Conservation (phyloP, 495 filamentous ascomycete genomes). For the Staphylotrichum longicolle region DNA sequence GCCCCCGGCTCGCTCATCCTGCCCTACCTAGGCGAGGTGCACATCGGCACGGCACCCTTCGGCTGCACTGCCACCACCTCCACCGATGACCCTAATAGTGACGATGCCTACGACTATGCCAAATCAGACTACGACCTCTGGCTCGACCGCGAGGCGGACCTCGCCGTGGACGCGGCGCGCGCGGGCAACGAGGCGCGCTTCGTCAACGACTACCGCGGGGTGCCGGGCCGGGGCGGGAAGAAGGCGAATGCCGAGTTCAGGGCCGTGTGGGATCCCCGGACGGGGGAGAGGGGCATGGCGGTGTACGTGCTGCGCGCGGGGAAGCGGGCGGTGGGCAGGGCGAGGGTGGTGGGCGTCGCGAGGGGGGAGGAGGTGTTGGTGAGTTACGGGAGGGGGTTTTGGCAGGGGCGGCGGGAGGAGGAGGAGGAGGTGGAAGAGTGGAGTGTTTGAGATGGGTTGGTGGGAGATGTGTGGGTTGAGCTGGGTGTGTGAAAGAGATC, state of each 20-base stretch:
- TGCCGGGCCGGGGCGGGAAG: constrained; percentile 35
- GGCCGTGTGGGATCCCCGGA: constrained; percentile 50
- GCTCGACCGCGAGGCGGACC: constrained; percentile 54
- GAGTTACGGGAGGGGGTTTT: constrained; percentile 71
- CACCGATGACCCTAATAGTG: constrained; percentile 3
- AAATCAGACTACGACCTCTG: constrained; percentile 65
- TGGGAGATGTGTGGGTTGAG: background rate
- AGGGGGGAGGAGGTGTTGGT: constrained; percentile 49
- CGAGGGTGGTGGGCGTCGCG: constrained; percentile 33
- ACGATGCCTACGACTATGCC: constrained; percentile 40
- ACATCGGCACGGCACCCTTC: constrained; percentile 36
- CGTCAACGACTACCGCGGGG: constrained; percentile 71
- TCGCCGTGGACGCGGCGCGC: constrained; percentile 62
- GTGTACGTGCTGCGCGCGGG: constrained; percentile 60
- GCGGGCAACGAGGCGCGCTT: constrained; percentile 69
- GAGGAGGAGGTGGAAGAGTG: constrained; percentile 27
- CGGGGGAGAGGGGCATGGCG: constrained; percentile 52
- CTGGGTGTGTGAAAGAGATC: too few relatives aligned
- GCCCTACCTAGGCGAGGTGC: constrained; percentile 64
- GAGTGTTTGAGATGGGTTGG: background rate
- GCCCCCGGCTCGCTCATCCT: constrained; percentile 57
- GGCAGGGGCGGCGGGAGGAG: constrained; percentile 36
- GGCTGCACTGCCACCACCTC: background rate
- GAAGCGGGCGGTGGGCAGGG: constrained; percentile 49
- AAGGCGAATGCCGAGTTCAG: constrained; percentile 62